Conservation (phyloP, 345 rosid species). For the Punica granatum region DNA sequence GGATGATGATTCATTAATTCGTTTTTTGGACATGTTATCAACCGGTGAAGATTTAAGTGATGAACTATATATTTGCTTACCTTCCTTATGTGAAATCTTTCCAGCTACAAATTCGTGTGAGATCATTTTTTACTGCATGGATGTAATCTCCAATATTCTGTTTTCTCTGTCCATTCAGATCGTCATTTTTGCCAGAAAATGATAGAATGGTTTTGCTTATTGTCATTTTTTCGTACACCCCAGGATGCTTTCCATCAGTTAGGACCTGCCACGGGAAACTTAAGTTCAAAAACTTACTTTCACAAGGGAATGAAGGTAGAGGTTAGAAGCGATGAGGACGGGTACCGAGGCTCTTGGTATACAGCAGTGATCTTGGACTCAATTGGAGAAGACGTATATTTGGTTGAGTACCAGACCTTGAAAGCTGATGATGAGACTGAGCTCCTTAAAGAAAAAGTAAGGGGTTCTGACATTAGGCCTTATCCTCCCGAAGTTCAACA, state of each 20-base stretch:
- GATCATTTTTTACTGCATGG: background rate
- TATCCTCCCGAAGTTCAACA: constrained; percentile 21
- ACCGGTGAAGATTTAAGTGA: background rate
- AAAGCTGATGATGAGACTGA: constrained; percentile 28
- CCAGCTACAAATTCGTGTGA: background rate
- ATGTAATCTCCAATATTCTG: background rate
- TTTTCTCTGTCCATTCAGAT: background rate
- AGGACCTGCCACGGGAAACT: background rate
- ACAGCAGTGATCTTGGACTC: constrained; percentile 15
- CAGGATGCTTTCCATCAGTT: background rate
- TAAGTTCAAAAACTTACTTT: constrained; percentile 4
- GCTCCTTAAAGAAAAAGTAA: constrained; percentile 30
- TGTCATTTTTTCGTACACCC: background rate
- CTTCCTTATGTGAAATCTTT: background rate
- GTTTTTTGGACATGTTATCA: background rate
- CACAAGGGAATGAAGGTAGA: constrained; percentile 25
- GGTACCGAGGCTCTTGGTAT: constrained; percentile 30
- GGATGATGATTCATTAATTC: background rate
- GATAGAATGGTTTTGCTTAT: background rate
- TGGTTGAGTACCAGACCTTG: constrained; percentile 23
- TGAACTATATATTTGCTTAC: background rate
- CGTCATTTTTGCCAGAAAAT: background rate
- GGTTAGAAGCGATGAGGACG: constrained; percentile 29
- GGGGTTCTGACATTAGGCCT: constrained; percentile 31
- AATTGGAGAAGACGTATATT: constrained; percentile 11